These are phyloP conservation scores for Bullera alba DNA, from an alignment of 768 basidiomycete genomes.

Conservation along the genomic window DNA sequence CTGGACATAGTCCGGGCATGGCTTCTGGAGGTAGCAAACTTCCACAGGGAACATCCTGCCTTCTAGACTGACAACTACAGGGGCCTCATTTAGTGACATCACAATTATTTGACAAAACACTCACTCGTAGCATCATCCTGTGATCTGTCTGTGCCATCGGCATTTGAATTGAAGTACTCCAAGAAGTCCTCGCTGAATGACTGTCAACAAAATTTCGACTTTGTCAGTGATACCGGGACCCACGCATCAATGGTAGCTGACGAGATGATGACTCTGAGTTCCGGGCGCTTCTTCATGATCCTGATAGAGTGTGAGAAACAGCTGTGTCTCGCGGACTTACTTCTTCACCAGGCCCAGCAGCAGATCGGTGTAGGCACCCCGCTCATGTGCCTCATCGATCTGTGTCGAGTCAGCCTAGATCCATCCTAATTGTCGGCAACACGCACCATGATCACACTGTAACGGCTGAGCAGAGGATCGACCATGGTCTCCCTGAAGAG, in stretches of 20 bases:
- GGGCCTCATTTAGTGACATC: not conserved
- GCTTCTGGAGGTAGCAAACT: constrained; percentile 66
- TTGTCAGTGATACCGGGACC: constrained; percentile 9
- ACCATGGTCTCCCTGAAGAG: constrained; percentile 88
- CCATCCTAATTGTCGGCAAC: not conserved
- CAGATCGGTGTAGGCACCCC: constrained; percentile 91
- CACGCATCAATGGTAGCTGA: constrained; percentile 91
- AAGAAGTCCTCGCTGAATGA: constrained; percentile 57
- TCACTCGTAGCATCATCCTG: constrained; percentile 61
- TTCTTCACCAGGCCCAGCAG: constrained; percentile 88
- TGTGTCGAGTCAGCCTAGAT: constrained; percentile 36
- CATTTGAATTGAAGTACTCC: constrained; percentile 73
- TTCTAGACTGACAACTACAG: constrained; percentile 69
- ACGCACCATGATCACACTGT: constrained; percentile 88
- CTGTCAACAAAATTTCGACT: not conserved
- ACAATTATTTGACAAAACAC: constrained; percentile 10
- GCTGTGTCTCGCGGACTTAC: constrained; percentile 48
- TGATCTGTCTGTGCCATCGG: constrained; percentile 45
- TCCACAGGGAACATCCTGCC: constrained; percentile 94
- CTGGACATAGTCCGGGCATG: constrained; percentile 77
- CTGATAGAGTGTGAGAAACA: constrained; percentile 49
- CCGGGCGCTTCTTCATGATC: constrained; percentile 82
- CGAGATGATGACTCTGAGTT: constrained; percentile 83
- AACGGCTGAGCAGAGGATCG: constrained; percentile 83
- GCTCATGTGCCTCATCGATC: constrained; percentile 97